phyloP scores from a whole-genome alignment of 2,329 filamentous ascomycete species.

The Monilinia polystroma region DNA sequence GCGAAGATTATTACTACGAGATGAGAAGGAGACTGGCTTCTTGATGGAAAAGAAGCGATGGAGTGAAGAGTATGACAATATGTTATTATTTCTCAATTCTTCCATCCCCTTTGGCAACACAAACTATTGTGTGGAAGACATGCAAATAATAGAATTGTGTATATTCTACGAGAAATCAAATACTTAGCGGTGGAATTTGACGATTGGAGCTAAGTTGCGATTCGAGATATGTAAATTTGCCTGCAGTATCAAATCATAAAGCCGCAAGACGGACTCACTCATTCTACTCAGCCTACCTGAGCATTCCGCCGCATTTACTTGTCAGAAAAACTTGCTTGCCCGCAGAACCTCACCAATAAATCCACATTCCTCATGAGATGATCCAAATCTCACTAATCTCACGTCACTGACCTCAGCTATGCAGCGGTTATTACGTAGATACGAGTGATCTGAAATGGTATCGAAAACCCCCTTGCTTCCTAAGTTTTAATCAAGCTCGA shows the following conservation, averaged over 20 bases:
- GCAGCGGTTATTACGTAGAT: not conserved
- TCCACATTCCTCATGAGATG: not conserved
- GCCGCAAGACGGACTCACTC: too few relatives aligned
- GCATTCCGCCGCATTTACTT: too few relatives aligned
- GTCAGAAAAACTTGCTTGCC: too few relatives aligned
- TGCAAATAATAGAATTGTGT: too few relatives aligned
- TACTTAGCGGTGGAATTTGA: too few relatives aligned
- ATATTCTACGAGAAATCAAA: too few relatives aligned
- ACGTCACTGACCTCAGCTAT: not conserved
- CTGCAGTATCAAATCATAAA: not conserved
- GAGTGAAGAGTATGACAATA: not conserved
- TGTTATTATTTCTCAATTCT: not conserved
- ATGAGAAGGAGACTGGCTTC: not conserved
- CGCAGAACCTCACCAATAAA: not conserved
- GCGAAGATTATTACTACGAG: conserved; percentile 12
- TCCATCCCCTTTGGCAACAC: too few relatives aligned
- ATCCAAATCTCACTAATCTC: not conserved
- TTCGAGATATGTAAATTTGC: too few relatives aligned
- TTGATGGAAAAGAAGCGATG: too few relatives aligned
- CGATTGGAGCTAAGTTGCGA: too few relatives aligned
- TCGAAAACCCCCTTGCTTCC: not conserved
- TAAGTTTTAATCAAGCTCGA: not conserved
- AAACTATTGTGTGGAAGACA: not conserved
- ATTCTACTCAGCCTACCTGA: too few relatives aligned
- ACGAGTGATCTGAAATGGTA: not conserved